phyloP scores from a whole-genome alignment of 768 basidiomycete genomes.

The Mycena vitilis region DNA sequence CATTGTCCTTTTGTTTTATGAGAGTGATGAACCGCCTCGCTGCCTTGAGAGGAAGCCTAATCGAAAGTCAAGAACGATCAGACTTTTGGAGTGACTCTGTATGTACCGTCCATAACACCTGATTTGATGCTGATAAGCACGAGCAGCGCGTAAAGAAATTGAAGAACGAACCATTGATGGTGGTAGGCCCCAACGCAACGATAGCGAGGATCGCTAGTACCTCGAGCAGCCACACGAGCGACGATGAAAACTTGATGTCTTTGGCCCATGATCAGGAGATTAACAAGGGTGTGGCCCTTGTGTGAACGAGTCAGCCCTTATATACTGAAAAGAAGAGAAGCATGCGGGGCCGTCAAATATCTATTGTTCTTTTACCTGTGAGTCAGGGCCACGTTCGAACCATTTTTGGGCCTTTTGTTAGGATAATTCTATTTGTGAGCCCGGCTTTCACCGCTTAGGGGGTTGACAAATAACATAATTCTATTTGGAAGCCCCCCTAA shows the following conservation, averaged over 20 bases:
- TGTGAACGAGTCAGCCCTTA: not conserved
- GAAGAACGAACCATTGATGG: constrained; percentile 52
- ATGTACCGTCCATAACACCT: constrained; percentile 33
- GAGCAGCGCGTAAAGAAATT: not conserved
- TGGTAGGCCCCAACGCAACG: constrained; percentile 55
- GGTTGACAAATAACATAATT: no score
- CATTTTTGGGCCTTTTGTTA: not conserved
- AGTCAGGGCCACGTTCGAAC: not conserved
- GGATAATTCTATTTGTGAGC: no score
- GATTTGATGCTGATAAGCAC: no score
- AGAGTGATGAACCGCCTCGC: constrained; percentile 48
- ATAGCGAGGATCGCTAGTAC: constrained; percentile 43
- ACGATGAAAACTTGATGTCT: constrained; percentile 56
- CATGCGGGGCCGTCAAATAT: not conserved
- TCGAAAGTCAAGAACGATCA: not conserved
- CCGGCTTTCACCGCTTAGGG: no score
- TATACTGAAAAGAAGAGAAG: not conserved
- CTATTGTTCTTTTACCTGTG: not conserved
- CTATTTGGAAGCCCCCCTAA: no score
- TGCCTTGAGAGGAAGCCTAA: constrained; percentile 44
- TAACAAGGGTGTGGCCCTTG: not conserved
- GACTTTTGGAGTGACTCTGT: not conserved
- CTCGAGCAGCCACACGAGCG: constrained; percentile 45
- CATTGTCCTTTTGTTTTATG: constrained; percentile 50
- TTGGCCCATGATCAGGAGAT: constrained; percentile 47